Evolutionary conservation across 2,329 filamentous ascomycete species (phyloP).

Genomic region (Amauroascus niger): DNA sequence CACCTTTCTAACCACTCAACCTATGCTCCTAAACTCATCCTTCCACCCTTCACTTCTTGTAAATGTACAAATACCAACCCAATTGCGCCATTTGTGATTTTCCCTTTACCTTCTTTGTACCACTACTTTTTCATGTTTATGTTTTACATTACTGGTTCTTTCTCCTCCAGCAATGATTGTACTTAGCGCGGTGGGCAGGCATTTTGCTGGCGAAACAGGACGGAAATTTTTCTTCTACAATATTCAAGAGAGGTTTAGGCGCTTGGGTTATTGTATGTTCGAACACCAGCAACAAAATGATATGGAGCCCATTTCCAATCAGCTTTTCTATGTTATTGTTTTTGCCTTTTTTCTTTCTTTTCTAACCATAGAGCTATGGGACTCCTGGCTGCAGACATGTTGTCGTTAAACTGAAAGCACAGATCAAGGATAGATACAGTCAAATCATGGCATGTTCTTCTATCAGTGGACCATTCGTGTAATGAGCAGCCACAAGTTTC

Average conservation of each 20-base stretch:
- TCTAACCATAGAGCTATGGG: too few relatives aligned
- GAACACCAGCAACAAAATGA: background rate
- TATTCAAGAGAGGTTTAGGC: background rate
- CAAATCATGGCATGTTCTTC: too few relatives aligned
- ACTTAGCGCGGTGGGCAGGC: conserved; percentile 4
- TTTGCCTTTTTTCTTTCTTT: background rate
- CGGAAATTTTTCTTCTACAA: background rate
- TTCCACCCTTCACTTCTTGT: background rate
- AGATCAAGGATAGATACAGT: too few relatives aligned
- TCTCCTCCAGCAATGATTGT: conserved; percentile 6
- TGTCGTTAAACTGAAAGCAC: too few relatives aligned
- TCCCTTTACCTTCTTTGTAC: background rate
- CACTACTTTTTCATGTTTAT: background rate
- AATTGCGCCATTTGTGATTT: background rate
- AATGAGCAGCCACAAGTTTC: too few relatives aligned
- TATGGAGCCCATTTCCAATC: too few relatives aligned
- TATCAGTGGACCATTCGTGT: too few relatives aligned
- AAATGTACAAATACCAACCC: conserved; percentile 4
- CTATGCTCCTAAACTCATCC: background rate
- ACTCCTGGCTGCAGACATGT: too few relatives aligned
- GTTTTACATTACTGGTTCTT: background rate
- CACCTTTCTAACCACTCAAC: background rate
- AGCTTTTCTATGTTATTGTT: background rate
- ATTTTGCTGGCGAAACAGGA: background rate
- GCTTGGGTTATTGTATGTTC: background rate